Evolutionary conservation across 352 stramenopile species (phyloP).

Genomic region (Phytophthora constricta): DNA sequence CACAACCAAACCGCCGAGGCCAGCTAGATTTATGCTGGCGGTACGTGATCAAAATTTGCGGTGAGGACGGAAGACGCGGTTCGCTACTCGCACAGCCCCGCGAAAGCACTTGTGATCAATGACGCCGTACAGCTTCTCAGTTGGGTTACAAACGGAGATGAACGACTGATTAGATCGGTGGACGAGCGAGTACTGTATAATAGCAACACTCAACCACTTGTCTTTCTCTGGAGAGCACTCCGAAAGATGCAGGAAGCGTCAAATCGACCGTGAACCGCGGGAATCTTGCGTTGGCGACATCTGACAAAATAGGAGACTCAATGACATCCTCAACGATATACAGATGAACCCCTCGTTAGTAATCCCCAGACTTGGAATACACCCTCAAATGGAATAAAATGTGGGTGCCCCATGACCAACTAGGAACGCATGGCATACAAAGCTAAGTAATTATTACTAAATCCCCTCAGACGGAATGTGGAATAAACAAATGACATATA

Average conservation of each 20-base stretch:
- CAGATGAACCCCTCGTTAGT: too few relatives aligned
- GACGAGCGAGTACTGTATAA: constrained; percentile 1
- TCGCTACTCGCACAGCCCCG: neutral
- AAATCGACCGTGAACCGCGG: constrained; percentile 28
- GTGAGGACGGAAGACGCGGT: neutral
- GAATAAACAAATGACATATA: too few relatives aligned
- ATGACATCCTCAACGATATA: too few relatives aligned
- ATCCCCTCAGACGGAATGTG: too few relatives aligned
- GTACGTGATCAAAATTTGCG: neutral
- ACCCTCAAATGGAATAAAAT: too few relatives aligned
- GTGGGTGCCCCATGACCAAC: too few relatives aligned
- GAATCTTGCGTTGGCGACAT: constrained; percentile 28
- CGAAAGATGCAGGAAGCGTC: constrained; percentile 8
- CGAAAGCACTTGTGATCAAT: neutral
- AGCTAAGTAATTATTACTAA: too few relatives aligned
- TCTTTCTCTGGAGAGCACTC: constrained; percentile 27
- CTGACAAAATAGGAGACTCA: constrained; percentile 5
- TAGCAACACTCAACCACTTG: constrained; percentile 8
- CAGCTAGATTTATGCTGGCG: constrained; percentile 3
- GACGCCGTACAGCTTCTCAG: too few relatives aligned
- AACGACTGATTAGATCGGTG: neutral
- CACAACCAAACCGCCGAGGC: constrained; percentile 15
- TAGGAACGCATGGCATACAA: too few relatives aligned
- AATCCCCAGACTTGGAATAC: too few relatives aligned
- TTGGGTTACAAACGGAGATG: too few relatives aligned